phyloP scores from a whole-genome alignment of 495 filamentous ascomycete species.

The Rostrohypoxylon terebratum region DNA sequence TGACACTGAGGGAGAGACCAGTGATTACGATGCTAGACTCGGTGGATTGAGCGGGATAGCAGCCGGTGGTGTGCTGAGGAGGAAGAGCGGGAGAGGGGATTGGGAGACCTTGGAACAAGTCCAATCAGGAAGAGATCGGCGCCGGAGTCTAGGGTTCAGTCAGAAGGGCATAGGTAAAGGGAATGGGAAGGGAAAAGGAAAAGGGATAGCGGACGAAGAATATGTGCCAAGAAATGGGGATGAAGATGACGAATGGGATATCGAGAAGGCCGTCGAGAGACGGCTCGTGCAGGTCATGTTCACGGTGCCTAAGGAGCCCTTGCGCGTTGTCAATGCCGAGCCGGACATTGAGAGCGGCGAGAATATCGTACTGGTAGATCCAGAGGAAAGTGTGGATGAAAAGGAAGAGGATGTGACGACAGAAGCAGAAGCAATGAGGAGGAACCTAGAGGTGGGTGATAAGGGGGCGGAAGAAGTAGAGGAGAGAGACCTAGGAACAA shows the following conservation, averaged over 20 bases:
- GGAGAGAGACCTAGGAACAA: conserved; percentile 21
- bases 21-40: conserved; percentile 49
- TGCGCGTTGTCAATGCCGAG: conserved; percentile 86
- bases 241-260: conserved; percentile 85
- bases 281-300: conserved; percentile 93
- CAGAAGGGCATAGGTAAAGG: conserved; percentile 22
- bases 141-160: conserved; percentile 28
- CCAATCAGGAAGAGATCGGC: background rate
- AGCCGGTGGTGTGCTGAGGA: conserved; percentile 49
- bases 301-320: conserved; percentile 84
- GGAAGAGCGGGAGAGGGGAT: conserved; percentile 58
- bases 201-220: conserved; percentile 18
- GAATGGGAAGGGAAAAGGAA: conserved; percentile 23
- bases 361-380: conserved; percentile 46
- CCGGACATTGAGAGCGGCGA: conserved; percentile 60
- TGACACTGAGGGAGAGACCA: conserved; percentile 21
- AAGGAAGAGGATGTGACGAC: background rate
- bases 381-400: conserved; percentile 27
- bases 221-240: conserved; percentile 28
- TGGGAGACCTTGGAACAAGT: conserved; percentile 51
- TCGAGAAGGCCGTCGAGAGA: conserved; percentile 83
- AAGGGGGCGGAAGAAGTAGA: background rate
- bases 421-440: background rate
- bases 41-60: conserved; percentile 48
- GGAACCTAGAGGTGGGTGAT: background rate